Evolutionary conservation across 2,329 filamentous ascomycete genomes (phyloP), one percentile per base, ranked within the genome.

Genomic region (Dactylellina sp.): DNA sequence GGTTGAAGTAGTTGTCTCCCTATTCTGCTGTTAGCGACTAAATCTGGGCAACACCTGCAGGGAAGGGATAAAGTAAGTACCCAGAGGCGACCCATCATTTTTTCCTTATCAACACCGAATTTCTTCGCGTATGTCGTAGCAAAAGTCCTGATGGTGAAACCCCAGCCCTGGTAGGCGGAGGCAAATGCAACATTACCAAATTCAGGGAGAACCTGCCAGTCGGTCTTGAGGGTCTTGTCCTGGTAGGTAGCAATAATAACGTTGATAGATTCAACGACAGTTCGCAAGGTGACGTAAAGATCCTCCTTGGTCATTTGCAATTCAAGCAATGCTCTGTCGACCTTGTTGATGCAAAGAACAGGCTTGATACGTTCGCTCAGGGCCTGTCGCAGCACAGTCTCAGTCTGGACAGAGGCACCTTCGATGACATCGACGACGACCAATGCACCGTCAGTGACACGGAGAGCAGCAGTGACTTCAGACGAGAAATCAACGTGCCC

Each of bases 51-150:
- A n/a, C 42, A 42, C 39, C 76, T 81, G 88, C 84, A 22, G 22
- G n/a, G n/a, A 37, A n/a, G 16, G 24, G 7, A 44, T 22, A 22
- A 14, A 18, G 35, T n/a, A 16, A 25, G 4, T 85, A 92, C 89
- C 95, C 95, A 99, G 80, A 99, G 92, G 90, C 95, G 93, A 87
- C 97, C 92, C 91, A 98, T 97, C 95, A 99, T 97, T 92, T 98
- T 98, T 87, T 89, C 91, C 85, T 93, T 93, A 89, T 99, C 94
- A 80, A 99, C 95, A 91, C 95, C 95, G 81, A 99, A 99, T 87
- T 99, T 99, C 93, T 98, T 98, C 85, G 94, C 91, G 84, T 99
- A 99, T 81, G 90, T 89, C 82, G 88, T 84, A 80, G 95, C 95
- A 85, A 99, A 99, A 85, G 99, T 95, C 82, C 95, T 92, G 86